Evolutionary conservation across 2,329 filamentous ascomycete genomes (phyloP), one percentile per base, ranked within the genome.

Genomic region (Biscogniauxia marginata): DNA sequence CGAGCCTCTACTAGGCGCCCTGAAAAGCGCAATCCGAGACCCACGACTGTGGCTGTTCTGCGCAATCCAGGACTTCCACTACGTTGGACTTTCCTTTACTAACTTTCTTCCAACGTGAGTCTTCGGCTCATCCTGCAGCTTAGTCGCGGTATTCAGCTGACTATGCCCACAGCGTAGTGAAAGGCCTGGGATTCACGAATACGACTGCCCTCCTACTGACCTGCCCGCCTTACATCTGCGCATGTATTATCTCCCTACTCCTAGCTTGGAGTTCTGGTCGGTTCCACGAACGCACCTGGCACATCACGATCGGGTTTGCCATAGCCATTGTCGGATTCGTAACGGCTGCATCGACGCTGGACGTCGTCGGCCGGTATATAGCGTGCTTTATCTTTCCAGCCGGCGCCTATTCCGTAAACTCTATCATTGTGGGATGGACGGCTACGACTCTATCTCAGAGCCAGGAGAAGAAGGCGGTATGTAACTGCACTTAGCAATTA

Each of bases 141-240:
- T n/a, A n/a, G n/a, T n/a, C n/a, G n/a, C n/a, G n/a, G n/a, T n/a
- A n/a, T 2, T 39, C 6, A 16, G 9, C 1, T 39, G 8, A 13
- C 43, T 71, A 53, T 46, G 65, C 63, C 1, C 67, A 69, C 1
- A 48, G 39, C 2, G 30, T 50, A 8, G 21, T 50, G 16, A 43
- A 43, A 19, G n/a, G 13, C 16, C n/a, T 50, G 22, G 23, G 24
- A 2, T 82, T 80, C 68, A 73, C 67, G 57, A 73, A 68, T 0
- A 81, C 76, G 3, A 73, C 80, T 50, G 81, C 79, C 0, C 72
- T 82, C 0, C 73, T 79, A 16, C 74, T 83, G 53, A 82, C 78
- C 7, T 77, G 76, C 58, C 79, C 80, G 0, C 80, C 79, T 0
- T 82, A 79, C 64, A 71, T 79, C 46, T 69, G 79, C 39, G 79